Base-by-base conservation (phyloP, 192 early-diverging fungal genomes). In the Entomortierella beljakovae region DNA sequence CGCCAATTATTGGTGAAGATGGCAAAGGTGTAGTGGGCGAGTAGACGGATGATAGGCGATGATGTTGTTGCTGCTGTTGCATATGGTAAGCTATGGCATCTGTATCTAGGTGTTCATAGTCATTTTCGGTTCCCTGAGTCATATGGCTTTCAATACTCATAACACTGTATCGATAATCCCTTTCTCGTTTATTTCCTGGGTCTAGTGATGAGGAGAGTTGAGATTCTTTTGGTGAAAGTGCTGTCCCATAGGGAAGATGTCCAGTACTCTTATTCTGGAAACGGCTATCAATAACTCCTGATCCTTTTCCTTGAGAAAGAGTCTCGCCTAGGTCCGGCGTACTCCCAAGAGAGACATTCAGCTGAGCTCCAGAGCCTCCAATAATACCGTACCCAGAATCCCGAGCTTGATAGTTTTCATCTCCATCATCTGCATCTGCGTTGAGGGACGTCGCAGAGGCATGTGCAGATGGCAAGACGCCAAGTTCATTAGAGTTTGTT, bases 81-180 rank as follows among this genome's bases (percentile, higher is more conserved):
- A 43, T 28, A 20, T 71, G 70, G 8, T 48, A 57, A 42, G 61
- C 23, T 5, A 46, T n/a, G 1, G 61, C 31, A 13, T 76, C 65
- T 3, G 46, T 2, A 3, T 76, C 75, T 5, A 9, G 25, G 28
- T 26, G 8, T 2, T 79, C 75, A 1, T 46, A 58, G 0, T 79
- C 75, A 9, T 38, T 54, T 31, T 79, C 75, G 1, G 75, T 77
- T 23, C 61, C 74, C 16, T 69, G 74, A 2, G 74, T 79, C 32
- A 65, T 32, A 18, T 79, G 75, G 38, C 75, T 79, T 15, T 79
- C 75, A 3, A 65, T 52, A 62, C 75, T 79, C 61, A 79, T 79
- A 38, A 46, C 69, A 7, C 75, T 79, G 33, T 59, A 50, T 22
- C 75, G 58, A 26, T 65, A 58, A 32, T 64, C 56, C 34, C 52